Evolutionary conservation across 768 basidiomycete species (phyloP), one percentile per base, ranked within the genome.

Genomic region (Boletus rex-veris): DNA sequence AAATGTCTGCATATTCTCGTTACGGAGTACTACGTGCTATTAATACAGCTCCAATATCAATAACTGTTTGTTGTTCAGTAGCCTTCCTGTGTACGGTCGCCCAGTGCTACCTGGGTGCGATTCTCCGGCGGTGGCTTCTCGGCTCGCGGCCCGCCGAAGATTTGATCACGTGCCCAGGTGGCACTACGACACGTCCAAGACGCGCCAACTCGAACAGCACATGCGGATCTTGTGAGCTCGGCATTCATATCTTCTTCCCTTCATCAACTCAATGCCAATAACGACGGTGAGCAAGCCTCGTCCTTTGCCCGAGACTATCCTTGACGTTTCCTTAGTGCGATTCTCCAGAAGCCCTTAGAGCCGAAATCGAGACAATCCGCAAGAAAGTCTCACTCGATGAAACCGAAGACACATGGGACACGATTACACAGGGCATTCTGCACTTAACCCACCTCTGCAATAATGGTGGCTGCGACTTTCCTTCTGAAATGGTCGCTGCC

Each of bases 381-480:
- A 66, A 73, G 58, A 65, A 72, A 21, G 56, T 81, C 18, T 63
- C 72, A 50, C 73, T 80, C 14, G 63, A 75, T 33, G 90, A 92
- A 68, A 82, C 86, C 4, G 90, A 92, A 65, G 88, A 92, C 28
- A 82, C 82, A 14, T 92, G 90, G 90, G 87, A 90, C 52, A 74
- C 69, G 16, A 87, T 92, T 44, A 68, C 78, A 3, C 74, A 78
- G 35, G 76, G 76, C 5, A 63, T 90, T 46, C 51, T 62, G 19
- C 66, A 73, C 14, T 67, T 91, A 19, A 75, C 75, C 2, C 65
- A 70, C 6, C 65, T 86, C 6, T 81, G 77, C 57, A 75, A 77
- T 35, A 76, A 80, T 48, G 81, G 80, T 21, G 83, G 75, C 16
- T 77, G 75, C 59, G 78, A 82, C 33, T 75, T 75, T 45, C 74